Percentiles rank a stretch among this genome's conserved stretches.
These are phyloP conservation scores for Daldinia loculata DNA, from an alignment of 495 filamentous ascomycete genomes.

Conservation along the genomic window DNA sequence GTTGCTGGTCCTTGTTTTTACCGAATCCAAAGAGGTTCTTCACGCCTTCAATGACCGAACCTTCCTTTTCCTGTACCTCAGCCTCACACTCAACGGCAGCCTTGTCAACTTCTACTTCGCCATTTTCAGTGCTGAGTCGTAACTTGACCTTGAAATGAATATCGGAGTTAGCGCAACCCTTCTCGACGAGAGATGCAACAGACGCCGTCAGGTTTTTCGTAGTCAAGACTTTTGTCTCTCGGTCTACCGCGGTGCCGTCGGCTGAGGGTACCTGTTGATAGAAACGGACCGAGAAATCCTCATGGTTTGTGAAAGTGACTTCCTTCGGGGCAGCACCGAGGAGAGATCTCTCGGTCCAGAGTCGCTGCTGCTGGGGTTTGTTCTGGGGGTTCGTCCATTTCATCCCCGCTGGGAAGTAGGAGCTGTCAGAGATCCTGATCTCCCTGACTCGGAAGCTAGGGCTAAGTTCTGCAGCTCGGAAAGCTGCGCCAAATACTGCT, in stretches of 20 bases:
- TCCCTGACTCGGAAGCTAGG: slow-evolving; percentile 98
- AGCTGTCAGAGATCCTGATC: slow-evolving; percentile 79
- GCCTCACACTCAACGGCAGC: slow-evolving; percentile 86
- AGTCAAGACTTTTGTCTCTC: slow-evolving; percentile 62
- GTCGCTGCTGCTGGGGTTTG: slow-evolving; percentile 64
- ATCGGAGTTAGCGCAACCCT: slow-evolving; percentile 76
- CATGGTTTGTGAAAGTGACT: slow-evolving; percentile 83
- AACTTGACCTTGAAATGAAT: slow-evolving; percentile 82
- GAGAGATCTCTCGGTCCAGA: slow-evolving; percentile 82
- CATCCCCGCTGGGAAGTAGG: slow-evolving; percentile 75
- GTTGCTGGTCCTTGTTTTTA: slow-evolving; percentile 81
- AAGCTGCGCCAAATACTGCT: slow-evolving; percentile 95
- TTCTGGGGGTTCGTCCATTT: slow-evolving; percentile 76
- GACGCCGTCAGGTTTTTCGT: slow-evolving; percentile 87
- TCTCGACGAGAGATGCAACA: slow-evolving; percentile 75
- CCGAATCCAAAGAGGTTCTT: slow-evolving; percentile 96
- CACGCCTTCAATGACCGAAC: slow-evolving; percentile 85
- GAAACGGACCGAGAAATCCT: slow-evolving; percentile 84
- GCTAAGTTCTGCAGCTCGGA: slow-evolving; percentile 89
- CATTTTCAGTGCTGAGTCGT: slow-evolving; percentile 74
- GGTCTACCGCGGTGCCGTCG: slow-evolving; percentile 50
- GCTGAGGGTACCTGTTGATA: slow-evolving; percentile 71
- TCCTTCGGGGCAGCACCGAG: slow-evolving; percentile 81
- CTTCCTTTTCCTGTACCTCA: slow-evolving; percentile 73
- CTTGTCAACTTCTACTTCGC: slow-evolving; percentile 81